Evolutionary conservation across 2,329 filamentous ascomycete genomes (phyloP).

Genomic region (Purpureocillium lavendulum): DNA sequence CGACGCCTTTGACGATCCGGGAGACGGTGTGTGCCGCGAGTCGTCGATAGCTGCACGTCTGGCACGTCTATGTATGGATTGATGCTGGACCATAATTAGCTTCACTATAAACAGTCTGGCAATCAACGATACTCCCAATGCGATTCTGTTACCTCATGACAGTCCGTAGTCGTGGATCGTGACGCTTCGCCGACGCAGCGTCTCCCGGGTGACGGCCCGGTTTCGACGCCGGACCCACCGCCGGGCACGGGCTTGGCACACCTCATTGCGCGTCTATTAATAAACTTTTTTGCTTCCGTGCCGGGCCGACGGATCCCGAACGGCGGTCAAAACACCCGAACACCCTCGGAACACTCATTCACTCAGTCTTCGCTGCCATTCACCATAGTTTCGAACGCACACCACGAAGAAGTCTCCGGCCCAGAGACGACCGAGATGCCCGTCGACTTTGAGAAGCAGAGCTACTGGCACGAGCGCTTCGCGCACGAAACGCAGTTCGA

Average conservation of each 20-base stretch:
- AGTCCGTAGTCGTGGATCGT: too few species aligned
- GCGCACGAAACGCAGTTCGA: slow-evolving; percentile 35
- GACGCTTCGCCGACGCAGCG: too few species aligned
- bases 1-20: slow-evolving; percentile 16
- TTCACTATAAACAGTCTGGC: too few species aligned
- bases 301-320: neutral
- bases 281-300: neutral
- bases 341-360: too few species aligned
- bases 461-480: slow-evolving; percentile 42
- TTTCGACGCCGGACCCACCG: neutral
- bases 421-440: slow-evolving; percentile 10
- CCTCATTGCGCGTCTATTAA: neutral
- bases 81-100: too few species aligned
- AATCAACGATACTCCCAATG: too few species aligned
- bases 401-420: neutral
- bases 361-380: neutral
- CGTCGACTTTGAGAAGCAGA: slow-evolving; percentile 37
- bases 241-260: neutral
- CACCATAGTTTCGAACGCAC: neutral
- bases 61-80: too few species aligned
- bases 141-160: too few species aligned
- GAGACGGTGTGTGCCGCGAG: slow-evolving; percentile 16
- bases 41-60: too few species aligned
- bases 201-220: too few species aligned
- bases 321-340: too few species aligned